Conservation (phyloP, 345 rosid species). For the Mangifera indica region DNA sequence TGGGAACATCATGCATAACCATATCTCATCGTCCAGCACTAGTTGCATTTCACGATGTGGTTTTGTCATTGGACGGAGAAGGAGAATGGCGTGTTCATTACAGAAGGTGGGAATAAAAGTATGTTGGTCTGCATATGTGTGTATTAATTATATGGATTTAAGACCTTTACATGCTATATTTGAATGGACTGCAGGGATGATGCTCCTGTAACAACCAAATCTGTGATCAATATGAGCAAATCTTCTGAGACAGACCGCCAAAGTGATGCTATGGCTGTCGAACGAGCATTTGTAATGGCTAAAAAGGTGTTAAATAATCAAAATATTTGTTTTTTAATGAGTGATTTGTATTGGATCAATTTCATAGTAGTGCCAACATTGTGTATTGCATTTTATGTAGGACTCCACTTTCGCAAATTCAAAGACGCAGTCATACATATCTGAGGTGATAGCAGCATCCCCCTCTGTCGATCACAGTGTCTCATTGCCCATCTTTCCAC, state of each 20-base stretch:
- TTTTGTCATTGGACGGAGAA: slow-evolving; percentile 95
- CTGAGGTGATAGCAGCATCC: slow-evolving; percentile 70
- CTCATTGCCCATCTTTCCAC: slow-evolving; percentile 67
- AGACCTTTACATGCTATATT: slow-evolving; percentile 18
- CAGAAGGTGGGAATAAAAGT: slow-evolving; percentile 59
- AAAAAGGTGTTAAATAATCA: slow-evolving; percentile 49
- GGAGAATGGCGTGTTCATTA: slow-evolving; percentile 87
- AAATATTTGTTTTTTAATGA: slow-evolving; percentile 9
- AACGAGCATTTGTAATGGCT: slow-evolving; percentile 72
- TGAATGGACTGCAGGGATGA: slow-evolving; percentile 57
- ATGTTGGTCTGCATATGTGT: slow-evolving; percentile 17
- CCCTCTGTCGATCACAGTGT: slow-evolving; percentile 42
- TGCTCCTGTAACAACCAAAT: slow-evolving; percentile 45
- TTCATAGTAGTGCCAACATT: slow-evolving; percentile 21
- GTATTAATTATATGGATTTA: background rate
- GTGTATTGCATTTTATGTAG: slow-evolving; percentile 38
- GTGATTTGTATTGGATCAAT: slow-evolving; percentile 9
- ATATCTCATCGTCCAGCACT: slow-evolving; percentile 98
- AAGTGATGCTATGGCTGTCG: slow-evolving; percentile 86
- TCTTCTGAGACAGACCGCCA: slow-evolving; percentile 62
- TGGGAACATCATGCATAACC: slow-evolving; percentile 99
- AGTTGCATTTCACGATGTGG: slow-evolving; percentile 95
- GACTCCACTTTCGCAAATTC: slow-evolving; percentile 51
- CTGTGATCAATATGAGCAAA: slow-evolving; percentile 38
- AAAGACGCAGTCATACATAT: slow-evolving; percentile 55